These are phyloP conservation scores for Melastoma malabathricum DNA, from an alignment of 345 rosid genomes.

Conservation along the genomic window DNA sequence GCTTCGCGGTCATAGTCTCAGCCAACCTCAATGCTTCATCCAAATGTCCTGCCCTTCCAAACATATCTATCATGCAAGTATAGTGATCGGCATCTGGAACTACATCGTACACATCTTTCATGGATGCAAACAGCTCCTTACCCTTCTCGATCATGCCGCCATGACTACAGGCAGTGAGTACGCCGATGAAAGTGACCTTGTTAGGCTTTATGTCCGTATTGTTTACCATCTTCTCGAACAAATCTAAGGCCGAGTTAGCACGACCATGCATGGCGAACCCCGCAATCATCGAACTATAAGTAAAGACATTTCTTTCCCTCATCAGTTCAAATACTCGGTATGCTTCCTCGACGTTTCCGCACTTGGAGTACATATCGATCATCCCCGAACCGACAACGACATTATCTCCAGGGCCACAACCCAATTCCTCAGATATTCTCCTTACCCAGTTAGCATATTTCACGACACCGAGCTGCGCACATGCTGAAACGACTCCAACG, in stretches of 20 bases:
- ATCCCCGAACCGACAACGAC: constrained; percentile 36
- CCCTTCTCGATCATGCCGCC: constrained; percentile 26
- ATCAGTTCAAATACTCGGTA: constrained; percentile 24
- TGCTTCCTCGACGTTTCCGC: constrained; percentile 22
- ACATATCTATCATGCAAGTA: constrained; percentile 67
- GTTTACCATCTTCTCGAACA: constrained; percentile 29
- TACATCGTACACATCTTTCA: constrained; percentile 18
- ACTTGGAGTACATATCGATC: constrained; percentile 31
- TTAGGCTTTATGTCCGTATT: constrained; percentile 28
- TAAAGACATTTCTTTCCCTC: constrained; percentile 29
- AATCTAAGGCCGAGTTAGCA: constrained; percentile 21
- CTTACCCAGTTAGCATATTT: too few relatives aligned
- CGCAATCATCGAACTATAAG: constrained; percentile 38
- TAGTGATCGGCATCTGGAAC: constrained; percentile 40
- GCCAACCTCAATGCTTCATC: constrained; percentile 53
- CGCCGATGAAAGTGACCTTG: constrained; percentile 24
- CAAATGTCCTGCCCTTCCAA: constrained; percentile 56
- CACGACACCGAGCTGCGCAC: too few relatives aligned
- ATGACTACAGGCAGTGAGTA: constrained; percentile 29
- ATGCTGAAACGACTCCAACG: too few relatives aligned
- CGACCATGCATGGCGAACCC: constrained; percentile 33
- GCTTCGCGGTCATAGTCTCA: constrained; percentile 45
- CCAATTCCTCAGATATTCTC: too few relatives aligned
- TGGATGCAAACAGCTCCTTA: constrained; percentile 15
- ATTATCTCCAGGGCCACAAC: constrained; percentile 10